Percentiles rank a stretch among this genome's conserved stretches.
phyloP scores from a whole-genome alignment of 345 rosid species.

The Syzygium aqueum region DNA sequence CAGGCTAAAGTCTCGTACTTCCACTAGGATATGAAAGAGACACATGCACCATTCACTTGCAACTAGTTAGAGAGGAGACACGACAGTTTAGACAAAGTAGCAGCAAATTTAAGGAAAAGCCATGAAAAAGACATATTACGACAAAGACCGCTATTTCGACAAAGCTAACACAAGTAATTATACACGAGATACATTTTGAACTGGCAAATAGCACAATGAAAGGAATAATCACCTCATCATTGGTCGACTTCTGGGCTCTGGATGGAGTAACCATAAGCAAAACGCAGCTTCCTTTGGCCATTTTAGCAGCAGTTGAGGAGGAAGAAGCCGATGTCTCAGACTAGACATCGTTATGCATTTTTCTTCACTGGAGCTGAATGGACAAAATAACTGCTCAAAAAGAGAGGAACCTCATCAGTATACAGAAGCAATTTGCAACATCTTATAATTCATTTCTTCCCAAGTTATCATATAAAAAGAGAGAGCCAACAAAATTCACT shows the following conservation, averaged over 20 bases:
- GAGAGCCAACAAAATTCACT: background rate
- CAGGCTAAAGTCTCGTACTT: background rate
- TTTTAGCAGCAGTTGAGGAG: conserved; percentile 73
- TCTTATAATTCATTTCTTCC: background rate
- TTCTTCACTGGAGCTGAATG: conserved; percentile 38
- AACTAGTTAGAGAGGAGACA: background rate
- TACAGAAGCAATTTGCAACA: background rate
- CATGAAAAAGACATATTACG: background rate
- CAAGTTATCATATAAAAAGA: background rate
- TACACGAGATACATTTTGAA: background rate
- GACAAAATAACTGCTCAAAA: conserved; percentile 38
- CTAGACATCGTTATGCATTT: conserved; percentile 76
- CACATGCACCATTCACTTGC: background rate
- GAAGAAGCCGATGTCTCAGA: conserved; percentile 93
- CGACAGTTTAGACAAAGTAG: background rate
- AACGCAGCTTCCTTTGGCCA: conserved; percentile 93
- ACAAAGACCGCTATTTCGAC: background rate
- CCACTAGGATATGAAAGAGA: background rate
- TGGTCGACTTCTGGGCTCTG: conserved; percentile 83
- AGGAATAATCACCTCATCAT: conserved; percentile 45
- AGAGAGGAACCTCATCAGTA: conserved; percentile 15
- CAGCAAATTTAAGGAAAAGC: background rate
- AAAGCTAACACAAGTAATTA: background rate
- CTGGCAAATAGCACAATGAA: background rate
- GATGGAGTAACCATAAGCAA: conserved; percentile 91